These are phyloP conservation scores for Blumeriella jaapii DNA, from an alignment of 2,329 filamentous ascomycete species.

Conservation along the genomic window DNA sequence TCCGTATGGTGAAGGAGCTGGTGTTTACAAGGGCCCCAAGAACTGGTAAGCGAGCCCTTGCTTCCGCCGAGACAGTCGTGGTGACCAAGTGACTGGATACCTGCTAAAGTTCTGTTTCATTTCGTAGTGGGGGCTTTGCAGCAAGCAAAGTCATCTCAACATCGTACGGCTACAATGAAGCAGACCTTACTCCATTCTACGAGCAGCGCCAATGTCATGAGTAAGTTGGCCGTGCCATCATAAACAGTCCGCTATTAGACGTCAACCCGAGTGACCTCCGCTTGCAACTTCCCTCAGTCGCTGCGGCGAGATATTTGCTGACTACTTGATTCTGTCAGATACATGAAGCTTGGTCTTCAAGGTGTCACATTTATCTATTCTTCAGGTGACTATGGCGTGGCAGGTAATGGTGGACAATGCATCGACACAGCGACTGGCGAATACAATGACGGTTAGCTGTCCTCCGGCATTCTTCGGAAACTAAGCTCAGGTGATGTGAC, in stretches of 20 bases:
- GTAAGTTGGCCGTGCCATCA: too few species aligned
- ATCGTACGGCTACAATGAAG: constrained; percentile 37
- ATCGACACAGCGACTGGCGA: constrained; percentile 23
- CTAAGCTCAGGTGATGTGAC: background rate
- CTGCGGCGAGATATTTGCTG: too few species aligned
- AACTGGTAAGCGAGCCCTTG: constrained; percentile 22
- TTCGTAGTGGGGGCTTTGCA: constrained; percentile 30
- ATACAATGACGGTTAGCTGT: constrained; percentile 11
- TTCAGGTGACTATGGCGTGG: constrained; percentile 15
- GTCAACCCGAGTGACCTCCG: too few species aligned
- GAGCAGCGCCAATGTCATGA: constrained; percentile 11
- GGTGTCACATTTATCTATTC: constrained; percentile 12
- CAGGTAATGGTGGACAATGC: constrained; percentile 28
- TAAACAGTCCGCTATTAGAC: too few species aligned
- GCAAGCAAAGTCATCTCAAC: constrained; percentile 39
- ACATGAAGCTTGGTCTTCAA: constrained; percentile 13
- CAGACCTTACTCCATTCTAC: constrained; percentile 9
- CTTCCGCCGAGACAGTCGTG: too few species aligned
- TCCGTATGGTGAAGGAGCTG: constrained; percentile 7
- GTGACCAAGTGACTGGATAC: too few species aligned
- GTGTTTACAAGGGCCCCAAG: constrained; percentile 30
- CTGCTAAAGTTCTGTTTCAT: too few species aligned
- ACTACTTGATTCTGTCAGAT: too few species aligned
- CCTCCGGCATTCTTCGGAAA: too few species aligned
- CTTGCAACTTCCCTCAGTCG: too few species aligned